Evolutionary conservation across 2,329 filamentous ascomycete genomes (phyloP).

Genomic region (Cladosporium halotolerans): DNA sequence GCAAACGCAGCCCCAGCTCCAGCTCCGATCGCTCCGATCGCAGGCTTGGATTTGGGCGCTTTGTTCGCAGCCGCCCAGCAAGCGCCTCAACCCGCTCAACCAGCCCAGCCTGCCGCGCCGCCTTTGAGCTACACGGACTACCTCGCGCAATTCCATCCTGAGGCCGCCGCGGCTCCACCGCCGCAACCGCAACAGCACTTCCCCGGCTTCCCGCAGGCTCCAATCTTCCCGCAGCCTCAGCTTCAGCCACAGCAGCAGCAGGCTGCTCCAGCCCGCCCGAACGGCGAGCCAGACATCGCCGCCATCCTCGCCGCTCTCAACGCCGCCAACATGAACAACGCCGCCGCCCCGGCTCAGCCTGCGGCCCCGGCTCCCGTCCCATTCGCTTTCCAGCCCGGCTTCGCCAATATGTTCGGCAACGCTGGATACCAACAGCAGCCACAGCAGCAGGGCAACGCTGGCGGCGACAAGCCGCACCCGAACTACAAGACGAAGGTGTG

Average conservation of each 20-base stretch:
- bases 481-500: constrained; percentile 37
- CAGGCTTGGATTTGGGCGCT: constrained; percentile 3
- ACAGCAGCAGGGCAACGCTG: constrained; percentile 12
- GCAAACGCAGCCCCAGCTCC: not conserved
- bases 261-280: constrained; percentile 5
- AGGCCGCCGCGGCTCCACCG: constrained; percentile 11
- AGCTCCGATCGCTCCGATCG: not conserved
- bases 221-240: not conserved
- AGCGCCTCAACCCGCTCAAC: not conserved
- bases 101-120: constrained; percentile 4
- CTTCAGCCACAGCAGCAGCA: constrained; percentile 1
- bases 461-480: constrained; percentile 9
- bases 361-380: not conserved
- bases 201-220: not conserved
- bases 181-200: constrained; percentile 10
- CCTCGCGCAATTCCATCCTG: constrained; percentile 11
- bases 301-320: constrained; percentile 26
- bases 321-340: not conserved
- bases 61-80: constrained; percentile 3
- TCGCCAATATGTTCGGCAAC: not conserved
- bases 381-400: constrained; percentile 3
- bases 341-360: not conserved
- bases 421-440: constrained; percentile 15
- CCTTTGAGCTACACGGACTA: constrained; percentile 4
- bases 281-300: constrained; percentile 22